A percentile compares a stretch with the other conserved stretches of the same genome.
Conservation (phyloP, 2,329 filamentous ascomycete species). For the Colletotrichum siamense region DNA sequence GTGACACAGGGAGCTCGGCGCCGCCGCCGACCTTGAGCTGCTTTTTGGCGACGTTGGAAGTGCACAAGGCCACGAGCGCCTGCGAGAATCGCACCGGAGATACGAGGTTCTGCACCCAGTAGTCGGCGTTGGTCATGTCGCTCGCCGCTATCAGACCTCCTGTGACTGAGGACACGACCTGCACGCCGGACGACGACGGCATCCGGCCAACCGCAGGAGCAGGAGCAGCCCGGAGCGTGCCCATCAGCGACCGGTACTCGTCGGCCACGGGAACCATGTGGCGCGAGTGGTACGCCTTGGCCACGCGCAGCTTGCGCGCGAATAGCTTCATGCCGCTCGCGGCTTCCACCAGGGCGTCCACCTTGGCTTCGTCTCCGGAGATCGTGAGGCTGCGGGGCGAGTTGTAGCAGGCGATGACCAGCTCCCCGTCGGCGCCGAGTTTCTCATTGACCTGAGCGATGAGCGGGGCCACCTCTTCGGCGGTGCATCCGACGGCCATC, state of each 20-base stretch:
- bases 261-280: constrained; percentile 17
- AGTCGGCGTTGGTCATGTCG: neutral
- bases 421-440: constrained; percentile 14
- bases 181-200: constrained; percentile 30
- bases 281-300: constrained; percentile 23
- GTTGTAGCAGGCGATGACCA: constrained; percentile 47
- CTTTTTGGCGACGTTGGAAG: neutral
- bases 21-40: constrained; percentile 27
- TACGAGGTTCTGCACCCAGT: constrained; percentile 10
- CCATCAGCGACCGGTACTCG: neutral
- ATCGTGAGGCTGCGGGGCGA: constrained; percentile 56
- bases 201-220: neutral
- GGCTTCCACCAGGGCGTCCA: constrained; percentile 21
- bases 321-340: constrained; percentile 33
- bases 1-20: neutral
- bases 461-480: constrained; percentile 25
- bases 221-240: neutral
- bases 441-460: constrained; percentile 24
- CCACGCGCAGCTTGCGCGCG: constrained; percentile 24
- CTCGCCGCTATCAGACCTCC: neutral
- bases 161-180: constrained; percentile 22
- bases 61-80: constrained; percentile 6
- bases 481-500: constrained; percentile 54
- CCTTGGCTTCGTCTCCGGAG: constrained; percentile 41
- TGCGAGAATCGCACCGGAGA: constrained; percentile 1